Evolutionary conservation across 768 basidiomycete species (phyloP), one percentile per base, ranked within the genome.

Genomic region (Boletellus ananas): DNA sequence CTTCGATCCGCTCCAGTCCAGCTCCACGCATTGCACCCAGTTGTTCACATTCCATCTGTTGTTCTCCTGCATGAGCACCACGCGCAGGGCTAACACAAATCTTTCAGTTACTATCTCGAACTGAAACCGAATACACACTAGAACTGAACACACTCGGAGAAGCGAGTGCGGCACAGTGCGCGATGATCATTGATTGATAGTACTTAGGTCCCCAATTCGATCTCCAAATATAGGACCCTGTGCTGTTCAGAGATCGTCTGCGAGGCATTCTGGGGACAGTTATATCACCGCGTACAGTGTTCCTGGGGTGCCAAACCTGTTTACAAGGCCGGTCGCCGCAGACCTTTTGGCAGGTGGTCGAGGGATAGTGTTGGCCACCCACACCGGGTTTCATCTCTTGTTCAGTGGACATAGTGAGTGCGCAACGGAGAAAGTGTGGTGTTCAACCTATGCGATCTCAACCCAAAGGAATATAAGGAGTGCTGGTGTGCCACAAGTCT

Each of bases 221-320:
- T 57, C 79, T 78, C 84, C 83, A 86, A 0, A 77, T 76, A 54
- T 78, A 84, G 0, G 82, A 81, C 10, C 81, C 79, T 59, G 80
- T 81, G 4, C 82, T 84, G 34, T 27, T n/a, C 3, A 37, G 14
- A 31, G 5, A 16, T 18, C 38, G 10, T 27, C 18, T 4, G 31
- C 38, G 10, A 43, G 27, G 33, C 9, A 29, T 6, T 9, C 11
- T 8, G 9, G 34, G 20, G 12, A 34, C 16, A 5, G 25, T 27
- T 21, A 35, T 38, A 10, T 10, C 29, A 41, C 39, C 9, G 69
- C 78, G n/a, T 64, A 83, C 82, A 85, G 47, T 52, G 74, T 79
- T 9, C 82, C 82, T 5, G 82, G 50, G 51, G 81, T 83, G 23
- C 79, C 81, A 38, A 74, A 67, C 6, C 82, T 82, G 50, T 83